phyloP scores from a whole-genome alignment of 352 stramenopile genomes.

The Pythium graminicola region DNA sequence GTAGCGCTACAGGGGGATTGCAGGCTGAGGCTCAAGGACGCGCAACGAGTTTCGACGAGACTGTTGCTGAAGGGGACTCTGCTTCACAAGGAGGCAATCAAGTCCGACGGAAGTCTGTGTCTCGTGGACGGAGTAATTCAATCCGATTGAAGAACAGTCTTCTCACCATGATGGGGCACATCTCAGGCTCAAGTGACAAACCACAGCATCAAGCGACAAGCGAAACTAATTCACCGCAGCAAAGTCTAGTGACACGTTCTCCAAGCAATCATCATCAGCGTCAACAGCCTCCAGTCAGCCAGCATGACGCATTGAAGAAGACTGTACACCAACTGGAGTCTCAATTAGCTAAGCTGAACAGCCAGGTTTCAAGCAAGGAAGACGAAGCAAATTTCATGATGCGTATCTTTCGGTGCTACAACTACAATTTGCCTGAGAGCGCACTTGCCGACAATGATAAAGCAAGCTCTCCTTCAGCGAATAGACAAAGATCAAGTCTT shows the following conservation, averaged over 20 bases:
- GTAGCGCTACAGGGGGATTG: not conserved
- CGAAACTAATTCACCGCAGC: not conserved
- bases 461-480: constrained; percentile 30
- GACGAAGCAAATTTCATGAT: constrained; percentile 48
- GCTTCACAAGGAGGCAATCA: not conserved
- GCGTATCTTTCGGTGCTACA: constrained; percentile 68
- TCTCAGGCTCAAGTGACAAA: constrained; percentile 39
- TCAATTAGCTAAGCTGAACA: constrained; percentile 52
- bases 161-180: constrained; percentile 55
- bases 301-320: constrained; percentile 45
- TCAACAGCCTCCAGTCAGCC: constrained; percentile 3
- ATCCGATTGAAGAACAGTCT: constrained; percentile 50
- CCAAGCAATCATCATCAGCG: constrained; percentile 13
- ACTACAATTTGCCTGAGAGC: constrained; percentile 72
- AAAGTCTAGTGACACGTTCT: constrained; percentile 3
- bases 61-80: not conserved
- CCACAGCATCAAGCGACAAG: constrained; percentile 4
- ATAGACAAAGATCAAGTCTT: constrained; percentile 23
- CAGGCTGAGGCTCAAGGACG: not conserved
- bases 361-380: constrained; percentile 61
- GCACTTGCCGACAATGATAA: constrained; percentile 44
- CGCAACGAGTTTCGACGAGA: constrained; percentile 9
- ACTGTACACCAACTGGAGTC: constrained; percentile 54
- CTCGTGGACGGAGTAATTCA: constrained; percentile 59
- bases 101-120: constrained; percentile 46